These are phyloP conservation scores for Colletotrichum trifolii DNA, from an alignment of 2,329 filamentous ascomycete genomes.

Conservation along the genomic window DNA sequence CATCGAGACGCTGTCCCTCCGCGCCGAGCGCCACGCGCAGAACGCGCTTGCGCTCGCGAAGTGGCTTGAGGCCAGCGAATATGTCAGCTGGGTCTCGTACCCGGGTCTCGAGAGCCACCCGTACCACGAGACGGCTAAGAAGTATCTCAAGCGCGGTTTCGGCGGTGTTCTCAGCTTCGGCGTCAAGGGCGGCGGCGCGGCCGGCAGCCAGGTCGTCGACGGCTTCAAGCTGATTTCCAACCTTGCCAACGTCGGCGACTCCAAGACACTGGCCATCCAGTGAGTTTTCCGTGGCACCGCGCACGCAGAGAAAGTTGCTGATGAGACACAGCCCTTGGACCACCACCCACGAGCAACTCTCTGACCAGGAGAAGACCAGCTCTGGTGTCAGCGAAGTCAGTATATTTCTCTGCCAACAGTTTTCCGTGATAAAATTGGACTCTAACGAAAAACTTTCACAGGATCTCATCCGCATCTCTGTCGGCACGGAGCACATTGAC, in stretches of 20 bases:
- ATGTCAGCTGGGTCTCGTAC: constrained; percentile 95
- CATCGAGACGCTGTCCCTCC: constrained; percentile 87
- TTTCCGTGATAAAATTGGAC: not conserved
- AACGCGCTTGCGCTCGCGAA: constrained; percentile 84
- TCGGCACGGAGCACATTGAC: constrained; percentile 96
- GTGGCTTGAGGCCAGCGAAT: constrained; percentile 84
- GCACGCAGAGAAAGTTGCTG: not conserved
- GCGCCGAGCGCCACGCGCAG: constrained; percentile 85
- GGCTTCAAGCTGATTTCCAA: constrained; percentile 96
- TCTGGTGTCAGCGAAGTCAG: constrained; percentile 83
- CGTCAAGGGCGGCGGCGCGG: constrained; percentile 86
- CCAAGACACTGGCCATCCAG: constrained; percentile 94
- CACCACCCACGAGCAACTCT: constrained; percentile 93
- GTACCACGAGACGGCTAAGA: constrained; percentile 84
- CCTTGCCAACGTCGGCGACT: constrained; percentile 94
- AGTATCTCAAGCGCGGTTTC: constrained; percentile 85
- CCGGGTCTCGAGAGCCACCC: constrained; percentile 86
- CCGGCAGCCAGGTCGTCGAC: constrained; percentile 90
- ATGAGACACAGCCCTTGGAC: constrained; percentile 74
- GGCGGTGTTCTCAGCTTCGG: constrained; percentile 95
- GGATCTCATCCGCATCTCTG: constrained; percentile 94
- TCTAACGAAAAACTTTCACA: constrained; percentile 46
- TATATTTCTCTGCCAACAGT: not conserved
- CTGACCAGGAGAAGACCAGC: constrained; percentile 79
- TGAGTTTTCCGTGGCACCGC: constrained; percentile 40